Evolutionary conservation across 1,284 basidiomycete genomes (phyloP), one percentile per base, ranked within the genome.

Genomic region (Trichosporon ovoides): DNA sequence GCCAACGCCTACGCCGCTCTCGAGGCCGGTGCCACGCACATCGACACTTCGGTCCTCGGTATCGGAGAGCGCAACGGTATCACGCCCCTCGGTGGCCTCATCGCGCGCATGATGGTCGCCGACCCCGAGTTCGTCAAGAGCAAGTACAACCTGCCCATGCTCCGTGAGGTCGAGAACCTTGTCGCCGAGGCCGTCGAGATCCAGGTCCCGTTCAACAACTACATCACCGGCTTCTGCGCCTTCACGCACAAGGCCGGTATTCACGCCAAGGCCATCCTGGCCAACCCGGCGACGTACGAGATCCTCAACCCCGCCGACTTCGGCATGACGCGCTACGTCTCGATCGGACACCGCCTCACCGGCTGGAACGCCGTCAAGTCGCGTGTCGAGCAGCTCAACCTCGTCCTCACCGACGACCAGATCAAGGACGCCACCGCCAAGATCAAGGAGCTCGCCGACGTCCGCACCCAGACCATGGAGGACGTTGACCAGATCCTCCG

Each of bases 231-330:
- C 31, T 98, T 98, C 81, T 98, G 96, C 76, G 96, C 96, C 18
- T 99, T 99, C 82, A 99, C 96, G 24, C 96, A 98, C 87, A 98
- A 99, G 87, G 96, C 96, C 33, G 96, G 96, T 78, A 99, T 99
- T 68, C 96, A 99, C 79, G 96, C 96, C 81, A 99, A 99, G 84
- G 96, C 96, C 40, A 99, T 99, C 78, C 85, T 99, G 57, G 98
- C 98, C 82, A 98, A 99, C 84, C 96, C 96, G 1, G 91, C 89
- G 71, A 99, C 96, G 11, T 99, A 98, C 71, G 80, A 81, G 74
- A 81, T 81, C 59, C 78, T 83, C 62, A 96, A 89, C 86, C 96
- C 91, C 52, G 91, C 95, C 78, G 95, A 98, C 81, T 98, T 98
- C 74, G 95, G 95, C 69, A 85, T 99, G 77, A 93, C 88, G 24